Conservation (phyloP, 805 yeast genomes). For the Yarrowia sp. region DNA sequence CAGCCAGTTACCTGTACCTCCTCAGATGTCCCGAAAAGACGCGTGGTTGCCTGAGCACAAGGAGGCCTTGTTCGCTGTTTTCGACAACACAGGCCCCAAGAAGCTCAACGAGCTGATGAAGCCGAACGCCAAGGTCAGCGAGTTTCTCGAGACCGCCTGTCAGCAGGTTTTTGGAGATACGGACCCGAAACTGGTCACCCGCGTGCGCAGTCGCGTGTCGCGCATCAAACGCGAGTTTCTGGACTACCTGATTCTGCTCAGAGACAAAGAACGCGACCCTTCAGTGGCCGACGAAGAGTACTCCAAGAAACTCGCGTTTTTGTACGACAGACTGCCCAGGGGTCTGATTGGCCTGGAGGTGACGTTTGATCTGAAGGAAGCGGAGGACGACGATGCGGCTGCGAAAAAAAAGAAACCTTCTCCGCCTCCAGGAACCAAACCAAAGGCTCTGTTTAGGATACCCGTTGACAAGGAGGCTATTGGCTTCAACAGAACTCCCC, state of each 20-base stretch:
- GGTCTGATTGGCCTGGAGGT: constrained; percentile 19
- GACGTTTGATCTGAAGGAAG: constrained; percentile 9
- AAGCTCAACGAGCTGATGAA: constrained; percentile 8
- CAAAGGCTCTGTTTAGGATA: background rate
- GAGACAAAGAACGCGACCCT: constrained; percentile 8
- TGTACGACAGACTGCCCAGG: constrained; percentile 11
- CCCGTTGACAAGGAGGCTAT: background rate
- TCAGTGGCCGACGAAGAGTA: background rate
- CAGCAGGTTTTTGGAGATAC: background rate
- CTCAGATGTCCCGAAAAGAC: constrained; percentile 5
- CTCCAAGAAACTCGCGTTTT: background rate
- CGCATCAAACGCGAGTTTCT: constrained; percentile 23
- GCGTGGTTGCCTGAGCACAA: constrained; percentile 6
- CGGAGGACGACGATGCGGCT: background rate
- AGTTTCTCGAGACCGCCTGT: background rate
- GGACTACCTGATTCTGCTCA: background rate
- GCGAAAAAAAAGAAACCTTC: background rate
- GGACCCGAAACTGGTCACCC: background rate
- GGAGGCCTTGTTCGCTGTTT: background rate
- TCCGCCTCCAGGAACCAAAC: background rate
- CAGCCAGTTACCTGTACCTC: too few species aligned
- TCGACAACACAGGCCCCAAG: background rate
- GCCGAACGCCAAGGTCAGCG: constrained; percentile 2
- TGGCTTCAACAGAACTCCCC: background rate
- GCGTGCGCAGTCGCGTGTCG: constrained; percentile 5